Base-by-base conservation (phyloP, 2,329 filamentous ascomycete species). In the Paracoccidioides lutzii region DNA sequence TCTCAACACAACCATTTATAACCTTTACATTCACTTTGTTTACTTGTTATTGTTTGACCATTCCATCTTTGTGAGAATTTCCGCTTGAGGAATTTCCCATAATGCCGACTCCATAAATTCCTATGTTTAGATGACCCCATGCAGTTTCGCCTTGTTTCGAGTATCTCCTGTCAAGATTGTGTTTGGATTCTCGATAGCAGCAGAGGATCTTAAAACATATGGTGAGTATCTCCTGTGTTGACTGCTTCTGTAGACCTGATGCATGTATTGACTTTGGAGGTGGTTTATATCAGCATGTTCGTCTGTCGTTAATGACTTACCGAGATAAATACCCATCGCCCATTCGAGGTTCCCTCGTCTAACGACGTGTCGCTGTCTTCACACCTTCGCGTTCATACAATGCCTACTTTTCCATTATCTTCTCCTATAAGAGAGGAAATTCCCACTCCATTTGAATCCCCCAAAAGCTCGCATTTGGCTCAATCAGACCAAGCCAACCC, bases 361-460 rank as follows among this genome's bases (percentile, higher is more conserved):
- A 15, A 45, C 33, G 12, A 40, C 33, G 37, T 12, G 37, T 45
- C 45, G 33, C 5, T 33, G 12, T 30, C 53, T 15, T 37, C 32
- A 6, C 35, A 38, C 10, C 63, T 71, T 15, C 66, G 61, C 41
- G 68, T 66, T 8, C 68, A 64, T 5, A 42, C 60, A 32, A 58
- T 66, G 14, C 71, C 69, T 22, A 68, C 61, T 15, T 74, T 75
- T 49, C 72, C 72, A 10, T 60, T 75, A 15, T 73, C 71, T 1
- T 75, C 72, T 9, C 72, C 72, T 0, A 75, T 74, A 56, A 68
- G 60, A 22, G 72, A 73, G 53, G 72, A 75, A 56, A 62, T 72
- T 40, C 58, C 65, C 3, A 73, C 69, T 52, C 72, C 71, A 0
- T 67, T 65, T 6, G 65, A 64, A 15, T 71, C 69, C 2, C 66